A percentile compares a stretch with the other conserved stretches of the same genome.
Evolutionary conservation across 352 stramenopile genomes (phyloP).

Genomic region (Phytopythium sindhum): DNA sequence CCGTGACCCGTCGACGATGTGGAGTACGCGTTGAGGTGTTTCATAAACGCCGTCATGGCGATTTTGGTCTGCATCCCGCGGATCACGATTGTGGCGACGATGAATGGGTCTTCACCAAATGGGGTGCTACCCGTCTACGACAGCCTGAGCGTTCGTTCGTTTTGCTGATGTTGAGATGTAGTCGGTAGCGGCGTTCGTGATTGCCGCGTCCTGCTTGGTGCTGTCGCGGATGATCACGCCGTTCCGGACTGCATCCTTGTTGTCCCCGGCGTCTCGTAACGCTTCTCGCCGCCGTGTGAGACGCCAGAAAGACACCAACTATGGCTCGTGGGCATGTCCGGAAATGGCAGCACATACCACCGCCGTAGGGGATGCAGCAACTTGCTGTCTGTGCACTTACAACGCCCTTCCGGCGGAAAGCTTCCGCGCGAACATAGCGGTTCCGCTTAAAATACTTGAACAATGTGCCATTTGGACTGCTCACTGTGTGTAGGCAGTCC

Average conservation of each 20-base stretch:
- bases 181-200: neutral
- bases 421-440: constrained; percentile 68
- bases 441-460: constrained; percentile 87
- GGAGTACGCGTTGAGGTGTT: too few relatives aligned
- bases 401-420: constrained; percentile 53
- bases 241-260: constrained; percentile 79
- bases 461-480: constrained; percentile 58
- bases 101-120: too few relatives aligned
- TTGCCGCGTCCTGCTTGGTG: constrained; percentile 49
- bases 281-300: constrained; percentile 68
- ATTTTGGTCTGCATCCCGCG: too few relatives aligned
- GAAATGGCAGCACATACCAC: constrained; percentile 76
- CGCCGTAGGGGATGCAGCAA: constrained; percentile 77
- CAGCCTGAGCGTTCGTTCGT: neutral
- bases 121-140: too few relatives aligned
- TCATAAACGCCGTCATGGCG: too few relatives aligned
- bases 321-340: constrained; percentile 64
- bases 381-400: constrained; percentile 75
- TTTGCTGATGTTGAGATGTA: neutral
- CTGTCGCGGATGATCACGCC: constrained; percentile 86
- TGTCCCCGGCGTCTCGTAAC: constrained; percentile 76
- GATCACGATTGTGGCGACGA: too few relatives aligned
- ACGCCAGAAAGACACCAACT: constrained; percentile 57
- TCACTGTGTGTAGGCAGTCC: constrained; percentile 77
- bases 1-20: too few relatives aligned